Conservation (phyloP, 768 basidiomycete genomes). For the Baorangia bicolor region DNA sequence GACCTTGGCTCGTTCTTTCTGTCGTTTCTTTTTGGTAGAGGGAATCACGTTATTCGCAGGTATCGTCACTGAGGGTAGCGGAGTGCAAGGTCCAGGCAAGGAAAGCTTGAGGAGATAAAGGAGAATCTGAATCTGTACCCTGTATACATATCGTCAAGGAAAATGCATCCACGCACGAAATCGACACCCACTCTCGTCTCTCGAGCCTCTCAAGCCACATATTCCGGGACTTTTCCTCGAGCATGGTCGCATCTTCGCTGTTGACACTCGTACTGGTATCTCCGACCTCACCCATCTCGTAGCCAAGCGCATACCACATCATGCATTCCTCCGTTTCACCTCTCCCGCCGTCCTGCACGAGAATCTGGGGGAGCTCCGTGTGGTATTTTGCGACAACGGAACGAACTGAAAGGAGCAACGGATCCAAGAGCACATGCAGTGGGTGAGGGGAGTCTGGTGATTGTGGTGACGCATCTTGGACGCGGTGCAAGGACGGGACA, state of each 20-base stretch:
- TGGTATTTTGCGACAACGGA: slow-evolving; percentile 59
- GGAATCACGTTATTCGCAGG: slow-evolving; percentile 25
- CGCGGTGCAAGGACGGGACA: slow-evolving; percentile 53
- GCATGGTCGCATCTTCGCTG: slow-evolving; percentile 29
- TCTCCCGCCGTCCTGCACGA: slow-evolving; percentile 56
- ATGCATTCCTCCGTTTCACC: slow-evolving; percentile 68
- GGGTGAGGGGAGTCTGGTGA: slow-evolving; percentile 43
- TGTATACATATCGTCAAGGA: slow-evolving; percentile 29
- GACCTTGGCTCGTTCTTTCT: slow-evolving; percentile 21
- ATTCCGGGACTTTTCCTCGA: slow-evolving; percentile 52
- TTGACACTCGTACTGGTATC: slow-evolving; percentile 26
- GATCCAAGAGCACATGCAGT: slow-evolving; percentile 58
- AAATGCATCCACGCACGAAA: not conserved
- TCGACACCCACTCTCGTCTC: slow-evolving; percentile 55
- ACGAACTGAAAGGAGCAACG: slow-evolving; percentile 60
- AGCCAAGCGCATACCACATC: slow-evolving; percentile 72
- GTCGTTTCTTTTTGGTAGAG: slow-evolving; percentile 33
- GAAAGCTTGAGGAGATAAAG: slow-evolving; percentile 66
- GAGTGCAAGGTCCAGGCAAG: slow-evolving; percentile 45
- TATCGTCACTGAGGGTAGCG: slow-evolving; percentile 31
- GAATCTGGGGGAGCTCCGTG: slow-evolving; percentile 57
- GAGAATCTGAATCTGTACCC: slow-evolving; percentile 74
- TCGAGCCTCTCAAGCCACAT: slow-evolving; percentile 66
- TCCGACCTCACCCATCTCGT: slow-evolving; percentile 45
- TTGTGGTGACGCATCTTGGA: slow-evolving; percentile 36